Conservation (phyloP, 805 yeast species). For the Lipomyces yamanashiensis region DNA sequence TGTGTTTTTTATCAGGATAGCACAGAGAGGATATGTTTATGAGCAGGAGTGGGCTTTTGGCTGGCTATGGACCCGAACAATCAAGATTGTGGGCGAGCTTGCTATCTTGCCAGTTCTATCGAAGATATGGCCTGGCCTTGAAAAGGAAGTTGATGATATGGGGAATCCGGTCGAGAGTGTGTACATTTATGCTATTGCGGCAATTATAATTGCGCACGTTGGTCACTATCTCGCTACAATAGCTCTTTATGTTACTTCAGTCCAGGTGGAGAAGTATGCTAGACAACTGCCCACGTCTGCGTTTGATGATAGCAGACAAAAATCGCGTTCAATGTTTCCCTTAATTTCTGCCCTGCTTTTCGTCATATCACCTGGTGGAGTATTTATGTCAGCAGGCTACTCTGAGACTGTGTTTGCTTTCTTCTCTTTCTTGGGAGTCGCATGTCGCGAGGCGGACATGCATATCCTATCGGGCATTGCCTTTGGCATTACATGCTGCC, state of each 20-base stretch:
- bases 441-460: slow-evolving; percentile 51
- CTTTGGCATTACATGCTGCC: slow-evolving; percentile 61
- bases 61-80: slow-evolving; percentile 61
- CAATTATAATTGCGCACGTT: slow-evolving; percentile 56
- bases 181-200: slow-evolving; percentile 54
- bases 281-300: background rate
- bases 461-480: slow-evolving; percentile 55
- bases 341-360: slow-evolving; percentile 53
- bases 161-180: slow-evolving; percentile 34
- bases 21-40: slow-evolving; percentile 57
- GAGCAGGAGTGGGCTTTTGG: slow-evolving; percentile 94
- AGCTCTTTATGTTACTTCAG: slow-evolving; percentile 57
- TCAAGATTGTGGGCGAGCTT: slow-evolving; percentile 13
- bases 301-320: slow-evolving; percentile 12
- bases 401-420: slow-evolving; percentile 75
- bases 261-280: slow-evolving; percentile 35
- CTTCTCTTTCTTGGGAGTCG: slow-evolving; percentile 61
- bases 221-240: slow-evolving; percentile 58
- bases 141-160: slow-evolving; percentile 22
- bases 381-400: slow-evolving; percentile 74
- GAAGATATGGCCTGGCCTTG: slow-evolving; percentile 12
- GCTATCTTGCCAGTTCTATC: slow-evolving; percentile 17
- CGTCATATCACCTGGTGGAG: slow-evolving; percentile 76
- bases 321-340: slow-evolving; percentile 39
- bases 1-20: slow-evolving; percentile 70